These are phyloP conservation scores for Paecilomyces fulvus DNA, from an alignment of 2,329 filamentous ascomycete species.

Conservation along the genomic window DNA sequence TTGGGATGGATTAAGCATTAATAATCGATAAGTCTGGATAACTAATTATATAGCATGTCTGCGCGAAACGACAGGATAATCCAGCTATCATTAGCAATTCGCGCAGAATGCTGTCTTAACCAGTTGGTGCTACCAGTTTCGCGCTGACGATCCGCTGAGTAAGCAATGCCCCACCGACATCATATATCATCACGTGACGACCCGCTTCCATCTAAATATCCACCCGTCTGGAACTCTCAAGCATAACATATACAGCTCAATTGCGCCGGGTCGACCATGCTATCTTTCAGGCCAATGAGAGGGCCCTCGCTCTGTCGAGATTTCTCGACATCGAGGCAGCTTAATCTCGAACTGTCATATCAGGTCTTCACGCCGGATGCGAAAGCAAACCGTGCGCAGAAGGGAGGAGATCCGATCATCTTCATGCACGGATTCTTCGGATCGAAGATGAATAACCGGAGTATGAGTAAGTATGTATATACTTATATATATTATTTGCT, in stretches of 20 bases:
- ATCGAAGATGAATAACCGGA: conserved; percentile 89
- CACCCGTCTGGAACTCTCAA: not conserved
- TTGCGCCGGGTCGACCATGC: not conserved
- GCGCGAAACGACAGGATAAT: no score
- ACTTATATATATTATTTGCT: conserved; percentile 1
- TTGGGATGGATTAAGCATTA: no score
- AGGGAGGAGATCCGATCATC: conserved; percentile 56
- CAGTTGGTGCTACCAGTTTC: no score
- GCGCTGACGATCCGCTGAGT: no score
- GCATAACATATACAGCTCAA: not conserved
- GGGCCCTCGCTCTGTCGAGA: conserved; percentile 8
- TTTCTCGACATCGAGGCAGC: conserved; percentile 24
- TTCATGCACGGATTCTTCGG: conserved; percentile 92
- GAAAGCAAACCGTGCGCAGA: conserved; percentile 12
- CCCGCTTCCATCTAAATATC: not conserved
- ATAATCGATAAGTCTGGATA: no score
- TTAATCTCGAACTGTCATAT: conserved; percentile 23
- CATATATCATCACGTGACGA: not conserved
- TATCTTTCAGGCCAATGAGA: not conserved
- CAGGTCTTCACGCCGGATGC: conserved; percentile 29
- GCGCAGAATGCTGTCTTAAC: no score
- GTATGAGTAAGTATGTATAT: conserved; percentile 75
- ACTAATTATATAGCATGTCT: no score
- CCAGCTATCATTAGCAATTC: no score
- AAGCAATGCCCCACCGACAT: no score